Conservation (phyloP, 768 basidiomycete species). For the Hirschioporus abietinus region DNA sequence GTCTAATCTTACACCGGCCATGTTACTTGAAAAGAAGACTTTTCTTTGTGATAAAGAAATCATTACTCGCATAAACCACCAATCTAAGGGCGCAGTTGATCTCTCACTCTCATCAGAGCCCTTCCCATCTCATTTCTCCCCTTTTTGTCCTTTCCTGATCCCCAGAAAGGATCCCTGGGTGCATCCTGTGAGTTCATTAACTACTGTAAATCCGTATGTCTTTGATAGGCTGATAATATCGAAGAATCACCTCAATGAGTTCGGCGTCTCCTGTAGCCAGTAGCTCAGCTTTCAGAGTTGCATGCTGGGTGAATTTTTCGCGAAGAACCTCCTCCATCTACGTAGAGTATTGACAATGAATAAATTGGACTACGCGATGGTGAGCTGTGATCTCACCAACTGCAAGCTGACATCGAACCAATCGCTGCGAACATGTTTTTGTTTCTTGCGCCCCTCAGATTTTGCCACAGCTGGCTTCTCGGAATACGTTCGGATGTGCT, state of each 20-base stretch:
- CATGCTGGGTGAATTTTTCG: slow-evolving; percentile 16
- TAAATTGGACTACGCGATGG: background rate
- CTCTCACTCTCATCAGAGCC: slow-evolving; percentile 16
- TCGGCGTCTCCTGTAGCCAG: slow-evolving; percentile 12
- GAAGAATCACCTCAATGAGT: slow-evolving; percentile 14
- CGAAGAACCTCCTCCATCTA: slow-evolving; percentile 16
- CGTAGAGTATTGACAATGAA: background rate
- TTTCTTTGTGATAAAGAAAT: too few species aligned
- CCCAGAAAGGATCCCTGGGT: slow-evolving; percentile 15
- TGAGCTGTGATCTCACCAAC: slow-evolving; percentile 5
- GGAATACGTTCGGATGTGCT: slow-evolving; percentile 14
- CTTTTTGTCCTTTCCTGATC: slow-evolving; percentile 12
- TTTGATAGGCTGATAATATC: background rate
- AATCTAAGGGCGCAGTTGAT: background rate
- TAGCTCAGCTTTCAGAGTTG: slow-evolving; percentile 9
- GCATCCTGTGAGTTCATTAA: slow-evolving; percentile 5
- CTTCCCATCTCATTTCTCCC: slow-evolving; percentile 16
- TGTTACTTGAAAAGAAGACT: too few species aligned
- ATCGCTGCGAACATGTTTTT: slow-evolving; percentile 9
- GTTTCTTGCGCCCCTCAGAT: slow-evolving; percentile 8
- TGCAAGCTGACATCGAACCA: slow-evolving; percentile 14
- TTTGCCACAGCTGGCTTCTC: slow-evolving; percentile 10
- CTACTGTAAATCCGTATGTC: background rate
- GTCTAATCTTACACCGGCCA: too few species aligned
- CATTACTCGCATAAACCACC: too few species aligned